Evolutionary conservation across 805 yeast species (phyloP), one percentile per base, ranked within the genome.

Genomic region (Suhomyces canberraensis): DNA sequence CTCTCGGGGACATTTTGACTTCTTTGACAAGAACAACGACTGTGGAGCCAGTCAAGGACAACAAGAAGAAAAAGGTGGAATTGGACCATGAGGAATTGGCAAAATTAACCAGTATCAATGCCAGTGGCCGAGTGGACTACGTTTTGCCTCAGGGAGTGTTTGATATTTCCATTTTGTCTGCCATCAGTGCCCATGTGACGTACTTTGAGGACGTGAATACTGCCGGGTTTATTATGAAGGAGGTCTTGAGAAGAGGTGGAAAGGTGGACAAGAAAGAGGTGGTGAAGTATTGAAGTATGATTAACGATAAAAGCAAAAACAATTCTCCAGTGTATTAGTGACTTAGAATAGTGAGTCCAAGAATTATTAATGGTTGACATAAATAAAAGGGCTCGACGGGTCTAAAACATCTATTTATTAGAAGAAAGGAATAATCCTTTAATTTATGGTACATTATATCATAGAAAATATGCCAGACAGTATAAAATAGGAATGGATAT

Each of bases 151-250:
- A 81, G 54, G 86, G 91, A 8, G 70, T 82, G 16, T 74, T 90
- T 44, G 96, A 89, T 49, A 73, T 89, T 15, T 84, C 95, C 19
- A 58, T 88, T 24, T 69, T 91, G 8, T 76, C 88, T 3, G 93
- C 95, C 0, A 67, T 91, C 7, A 85, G 85, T 33, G 93, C 98
- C 0, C 98, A 91, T 58, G 79, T 86, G 11, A 79, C 87, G 31
- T 91, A 91, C 57, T 82, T 91, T 55, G 95, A 88, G 53, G 95
- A 88, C 48, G 73, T 78, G 34, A 89, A 89, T 50, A 79, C 91
- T 25, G 89, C 95, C 0, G 83, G 82, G 1, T 90, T 91, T 48
- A 58, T 91, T 4, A 59, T 90, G 54, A 69, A 67, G 31, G 89
- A 88, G 52, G 54, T 84, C 1, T 49, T 68, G 25, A 40, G 54